Evolutionary conservation across 805 yeast species (phyloP), one percentile per base, ranked within the genome.

Genomic region (Saccharomyces jurei): DNA sequence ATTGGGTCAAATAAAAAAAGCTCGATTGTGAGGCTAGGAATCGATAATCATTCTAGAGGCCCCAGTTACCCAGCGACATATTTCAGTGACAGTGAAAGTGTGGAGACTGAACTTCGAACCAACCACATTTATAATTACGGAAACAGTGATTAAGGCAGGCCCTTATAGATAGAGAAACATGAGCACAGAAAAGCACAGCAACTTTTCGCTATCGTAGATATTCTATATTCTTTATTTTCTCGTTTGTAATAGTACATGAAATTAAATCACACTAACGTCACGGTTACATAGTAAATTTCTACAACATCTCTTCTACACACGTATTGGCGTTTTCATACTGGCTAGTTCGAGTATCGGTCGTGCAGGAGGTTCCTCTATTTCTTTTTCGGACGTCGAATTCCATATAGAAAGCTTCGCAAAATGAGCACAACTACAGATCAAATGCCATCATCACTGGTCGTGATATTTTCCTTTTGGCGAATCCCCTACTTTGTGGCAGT

Each of bases 31-130:
- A 30, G 6, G 29, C 27, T 31, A 29, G 27, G 25, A 36, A 17
- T 6, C 22, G 44, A 2, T 9, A 21, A 3, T 8, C 44, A n/a
- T 17, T n/a, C 13, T 17, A 8, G 44, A 17, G 44, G 21, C 4
- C 17, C 44, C 6, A 17, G 10, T 6, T 17, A 17, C 4, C 44
- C 8, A n/a, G 44, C 10, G 17, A 36, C 44, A 21, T 10, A 21
- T 13, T 8, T 36, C 9, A 36, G 36, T 28, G 61, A 59, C 46
- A 52, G 54, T 28, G 57, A 55, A n/a, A 65, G 69, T 49, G 53
- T 60, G 14, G 72, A 68, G 46, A 68, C 72, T 2, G 63, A 64
- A 49, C 57, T 68, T 41, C 64, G 67, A 6, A 64, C 70, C 50
- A 68, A 68, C 49, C 60, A 60, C 49, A 63, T 68, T n/a, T 67